phyloP scores from a whole-genome alignment of 2,329 filamentous ascomycete genomes.

The Tolypocladium pustulatum region DNA sequence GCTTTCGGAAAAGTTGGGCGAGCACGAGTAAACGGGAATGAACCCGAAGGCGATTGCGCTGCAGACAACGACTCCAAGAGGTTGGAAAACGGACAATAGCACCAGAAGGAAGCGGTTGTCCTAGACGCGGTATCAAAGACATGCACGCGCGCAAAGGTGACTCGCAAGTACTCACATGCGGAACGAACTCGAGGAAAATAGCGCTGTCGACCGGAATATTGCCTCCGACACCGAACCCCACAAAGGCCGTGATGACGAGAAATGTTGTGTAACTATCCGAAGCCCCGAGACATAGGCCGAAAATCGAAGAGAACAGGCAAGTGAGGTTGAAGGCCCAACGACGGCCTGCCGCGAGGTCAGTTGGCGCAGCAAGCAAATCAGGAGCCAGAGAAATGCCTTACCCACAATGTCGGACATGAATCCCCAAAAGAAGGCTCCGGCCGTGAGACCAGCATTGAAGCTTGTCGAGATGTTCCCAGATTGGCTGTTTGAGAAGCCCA shows the following conservation, averaged over 20 bases:
- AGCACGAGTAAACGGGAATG: neutral
- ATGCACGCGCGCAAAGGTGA: neutral
- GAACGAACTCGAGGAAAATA: neutral
- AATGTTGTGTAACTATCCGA: neutral
- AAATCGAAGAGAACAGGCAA: neutral
- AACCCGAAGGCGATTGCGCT: neutral
- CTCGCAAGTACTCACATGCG: neutral
- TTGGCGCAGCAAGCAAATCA: neutral
- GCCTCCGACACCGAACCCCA: neutral
- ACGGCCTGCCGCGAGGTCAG: neutral
- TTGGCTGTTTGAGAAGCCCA: neutral
- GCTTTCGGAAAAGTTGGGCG: neutral
- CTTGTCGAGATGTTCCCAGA: neutral
- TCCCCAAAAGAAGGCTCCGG: neutral
- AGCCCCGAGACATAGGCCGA: neutral
- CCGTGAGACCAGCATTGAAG: neutral
- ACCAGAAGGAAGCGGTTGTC: neutral
- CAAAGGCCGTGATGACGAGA: neutral
- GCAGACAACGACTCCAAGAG: neutral
- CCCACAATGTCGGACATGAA: neutral
- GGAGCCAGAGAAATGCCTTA: neutral
- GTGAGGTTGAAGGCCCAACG: neutral
- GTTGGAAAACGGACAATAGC: neutral
- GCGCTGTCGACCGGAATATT: neutral
- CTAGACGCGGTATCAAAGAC: neutral